These are phyloP conservation scores for Candida ipomoeae DNA, from an alignment of 805 yeast species.

Conservation along the genomic window DNA sequence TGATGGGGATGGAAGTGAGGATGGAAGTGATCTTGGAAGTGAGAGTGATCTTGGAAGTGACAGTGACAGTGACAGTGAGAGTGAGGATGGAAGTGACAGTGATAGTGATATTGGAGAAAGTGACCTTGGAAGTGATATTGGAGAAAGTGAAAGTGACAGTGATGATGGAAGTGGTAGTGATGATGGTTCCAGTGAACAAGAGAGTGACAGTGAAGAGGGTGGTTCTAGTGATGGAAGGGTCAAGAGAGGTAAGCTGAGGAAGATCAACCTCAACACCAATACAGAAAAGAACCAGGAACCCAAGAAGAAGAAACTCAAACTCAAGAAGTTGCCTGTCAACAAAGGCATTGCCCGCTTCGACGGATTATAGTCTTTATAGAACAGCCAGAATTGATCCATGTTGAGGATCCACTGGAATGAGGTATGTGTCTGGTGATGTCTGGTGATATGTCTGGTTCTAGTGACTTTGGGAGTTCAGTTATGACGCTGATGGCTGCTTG, in stretches of 20 bases:
- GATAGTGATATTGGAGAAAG: background rate
- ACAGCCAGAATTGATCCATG: no score
- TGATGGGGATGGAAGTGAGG: conserved; percentile 15
- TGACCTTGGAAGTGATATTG: background rate
- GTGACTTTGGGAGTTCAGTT: no score
- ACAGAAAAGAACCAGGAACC: conserved; percentile 12
- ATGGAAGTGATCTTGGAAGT: conserved; percentile 3
- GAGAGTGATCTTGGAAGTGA: conserved; percentile 3
- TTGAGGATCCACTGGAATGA: no score
- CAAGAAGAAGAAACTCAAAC: conserved; percentile 32
- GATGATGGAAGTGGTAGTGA: background rate
- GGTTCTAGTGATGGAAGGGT: no score
- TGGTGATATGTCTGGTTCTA: no score
- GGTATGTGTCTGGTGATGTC: no score
- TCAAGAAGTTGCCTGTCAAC: conserved; percentile 24
- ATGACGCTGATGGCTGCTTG: no score
- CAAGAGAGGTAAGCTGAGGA: background rate
- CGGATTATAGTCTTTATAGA: conserved; percentile 22
- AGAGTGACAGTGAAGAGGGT: background rate
- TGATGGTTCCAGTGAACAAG: background rate
- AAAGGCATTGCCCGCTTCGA: conserved; percentile 43
- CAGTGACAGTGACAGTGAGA: conserved; percentile 14
- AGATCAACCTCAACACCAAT: background rate
- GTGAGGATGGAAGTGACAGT: conserved; percentile 11
- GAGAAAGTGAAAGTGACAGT: background rate